Evolutionary conservation across 495 filamentous ascomycete genomes (phyloP), one percentile per base, ranked within the genome.

Genomic region (Haplographium delicatum): DNA sequence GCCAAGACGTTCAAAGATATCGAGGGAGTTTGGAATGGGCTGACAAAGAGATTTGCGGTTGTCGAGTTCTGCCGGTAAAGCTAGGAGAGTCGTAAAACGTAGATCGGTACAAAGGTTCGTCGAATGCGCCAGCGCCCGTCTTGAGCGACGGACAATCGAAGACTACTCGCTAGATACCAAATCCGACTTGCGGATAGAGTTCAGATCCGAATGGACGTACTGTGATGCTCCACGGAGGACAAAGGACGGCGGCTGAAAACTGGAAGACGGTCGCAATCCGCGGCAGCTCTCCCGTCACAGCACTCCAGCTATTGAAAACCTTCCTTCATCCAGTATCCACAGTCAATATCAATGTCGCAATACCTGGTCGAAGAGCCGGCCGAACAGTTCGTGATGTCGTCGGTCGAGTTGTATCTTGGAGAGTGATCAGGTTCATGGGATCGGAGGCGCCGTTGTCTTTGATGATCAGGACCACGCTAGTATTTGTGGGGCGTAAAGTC

Each of bases 251-350:
- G 27, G 44, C 33, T 45, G 9, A 40, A 46, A 22, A 31, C 35
- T 30, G 26, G 33, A 16, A 15, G 40, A 46, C 57, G 58, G 50
- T 61, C 58, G 58, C 54, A 58, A 58, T 18, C 24, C 26, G 16
- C 28, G 15, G 45, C 41, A 45, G 40, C 37, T 43, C 44, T 28
- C 52, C 44, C 50, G 13, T 19, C 3, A 23, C 40, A 45, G 43
- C 41, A 51, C 42, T 57, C 47, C 28, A 47, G 27, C 42, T 37
- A 26, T 42, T 5, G 18, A 35, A 13, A 42, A 5, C 8, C 42
- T 43, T 47, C 15, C 43, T 43, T 51, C 58, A 61, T 61, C 18
- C 58, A 57, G 41, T 31, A 30, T 8, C n/a, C 27, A 18, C 26
- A 16, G 20, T 31, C 13, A 7, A 11, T 44, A 22, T 6, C 8